Conservation (phyloP, 345 rosid genomes). For the Zanthoxylum bungeanum region DNA sequence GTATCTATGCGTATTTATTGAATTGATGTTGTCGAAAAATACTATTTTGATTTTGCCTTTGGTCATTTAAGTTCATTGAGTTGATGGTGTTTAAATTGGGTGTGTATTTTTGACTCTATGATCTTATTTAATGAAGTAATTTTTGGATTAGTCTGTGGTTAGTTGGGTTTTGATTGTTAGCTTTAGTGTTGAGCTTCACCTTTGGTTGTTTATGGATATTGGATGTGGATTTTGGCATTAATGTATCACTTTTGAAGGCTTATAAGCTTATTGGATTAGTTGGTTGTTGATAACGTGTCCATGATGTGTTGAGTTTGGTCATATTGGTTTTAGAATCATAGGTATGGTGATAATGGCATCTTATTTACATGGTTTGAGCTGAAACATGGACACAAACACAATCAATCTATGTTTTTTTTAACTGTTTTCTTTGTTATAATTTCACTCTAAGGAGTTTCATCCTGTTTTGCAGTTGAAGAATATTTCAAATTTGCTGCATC, state of each 20-base stretch:
- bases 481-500: slow-evolving; percentile 45
- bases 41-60: neutral
- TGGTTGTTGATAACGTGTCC: no score
- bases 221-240: neutral
- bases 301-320: neutral
- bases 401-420: neutral
- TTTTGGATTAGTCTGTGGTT: neutral
- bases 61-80: neutral
- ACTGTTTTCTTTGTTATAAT: neutral
- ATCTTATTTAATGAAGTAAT: neutral
- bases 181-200: neutral
- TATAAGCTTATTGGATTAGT: neutral
- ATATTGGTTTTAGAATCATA: neutral
- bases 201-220: neutral
- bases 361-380: neutral
- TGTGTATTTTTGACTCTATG: neutral
- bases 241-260: neutral
- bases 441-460: neutral
- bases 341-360: neutral
- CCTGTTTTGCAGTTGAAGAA: slow-evolving; percentile 49
- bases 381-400: neutral
- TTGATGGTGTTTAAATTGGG: neutral
- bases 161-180: neutral
- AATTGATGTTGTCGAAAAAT: neutral
- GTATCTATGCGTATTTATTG: no score